Evolutionary conservation across 2,329 filamentous ascomycete species (phyloP).

Genomic region (Fusarium nurragi): DNA sequence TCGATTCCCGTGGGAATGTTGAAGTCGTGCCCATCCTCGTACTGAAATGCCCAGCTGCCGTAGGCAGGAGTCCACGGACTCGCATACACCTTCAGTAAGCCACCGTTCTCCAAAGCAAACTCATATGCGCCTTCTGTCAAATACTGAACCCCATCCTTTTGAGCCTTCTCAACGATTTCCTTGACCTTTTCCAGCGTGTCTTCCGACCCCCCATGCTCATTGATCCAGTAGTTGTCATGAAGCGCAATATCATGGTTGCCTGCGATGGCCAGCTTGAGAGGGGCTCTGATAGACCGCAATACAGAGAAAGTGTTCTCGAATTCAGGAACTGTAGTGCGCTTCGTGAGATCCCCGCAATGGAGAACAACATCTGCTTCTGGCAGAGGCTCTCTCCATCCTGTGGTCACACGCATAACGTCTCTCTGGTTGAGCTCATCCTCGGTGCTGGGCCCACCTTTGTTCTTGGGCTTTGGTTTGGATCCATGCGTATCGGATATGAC

Average conservation of each 20-base stretch:
- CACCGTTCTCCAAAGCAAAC: constrained; percentile 61
- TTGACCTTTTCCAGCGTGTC: constrained; percentile 48
- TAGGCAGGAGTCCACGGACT: constrained; percentile 62
- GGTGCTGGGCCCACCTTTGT: constrained; percentile 20
- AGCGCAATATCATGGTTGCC: constrained; percentile 64
- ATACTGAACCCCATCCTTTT: constrained; percentile 55
- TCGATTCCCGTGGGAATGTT: constrained; percentile 52
- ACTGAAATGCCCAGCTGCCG: constrained; percentile 62
- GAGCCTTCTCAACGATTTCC: constrained; percentile 51
- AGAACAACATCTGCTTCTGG: constrained; percentile 58
- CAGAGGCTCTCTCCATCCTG: constrained; percentile 46
- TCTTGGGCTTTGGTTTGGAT: constrained; percentile 27
- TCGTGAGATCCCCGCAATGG: constrained; percentile 64
- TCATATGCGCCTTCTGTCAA: constrained; percentile 59
- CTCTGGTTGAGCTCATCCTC: constrained; percentile 40
- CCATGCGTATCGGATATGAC: constrained; percentile 54
- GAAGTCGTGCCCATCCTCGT: constrained; percentile 53
- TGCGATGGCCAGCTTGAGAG: constrained; percentile 63
- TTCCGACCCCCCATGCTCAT: constrained; percentile 5
- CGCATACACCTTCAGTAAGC: constrained; percentile 59
- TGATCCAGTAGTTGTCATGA: constrained; percentile 43
- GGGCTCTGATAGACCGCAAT: constrained; percentile 55
- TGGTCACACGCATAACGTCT: constrained; percentile 22
- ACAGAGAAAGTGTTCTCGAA: constrained; percentile 53
- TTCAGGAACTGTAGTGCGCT: constrained; percentile 53